A percentile compares a stretch with the other conserved stretches of the same genome.
Conservation (phyloP, 83 land plant species). For the Isoetes engelmannii region DNA sequence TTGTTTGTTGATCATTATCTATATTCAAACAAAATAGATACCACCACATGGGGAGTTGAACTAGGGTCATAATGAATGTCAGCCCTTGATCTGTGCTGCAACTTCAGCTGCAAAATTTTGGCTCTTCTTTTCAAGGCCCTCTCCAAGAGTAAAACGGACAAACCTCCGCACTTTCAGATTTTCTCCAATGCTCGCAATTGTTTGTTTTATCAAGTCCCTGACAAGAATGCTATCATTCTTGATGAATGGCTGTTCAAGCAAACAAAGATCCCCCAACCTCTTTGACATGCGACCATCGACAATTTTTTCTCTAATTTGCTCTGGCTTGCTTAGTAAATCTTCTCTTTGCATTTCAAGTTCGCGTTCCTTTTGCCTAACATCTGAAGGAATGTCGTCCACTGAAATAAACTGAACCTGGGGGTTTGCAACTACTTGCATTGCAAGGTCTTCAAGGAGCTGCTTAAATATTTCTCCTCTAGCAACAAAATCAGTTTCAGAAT, state of each 20-base stretch:
- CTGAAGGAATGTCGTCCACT: slow-evolving; percentile 1
- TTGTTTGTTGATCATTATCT: too few species aligned
- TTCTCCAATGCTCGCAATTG: slow-evolving; percentile 2
- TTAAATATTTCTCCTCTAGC: not conserved
- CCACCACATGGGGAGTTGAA: too few species aligned
- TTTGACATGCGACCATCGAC: slow-evolving; percentile 3
- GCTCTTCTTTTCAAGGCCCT: slow-evolving; percentile 87
- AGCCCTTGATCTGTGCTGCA: slow-evolving; percentile 59
- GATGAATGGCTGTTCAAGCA: not conserved
- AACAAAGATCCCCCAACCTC: not conserved
- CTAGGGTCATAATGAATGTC: too few species aligned
- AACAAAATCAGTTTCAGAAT: slow-evolving; percentile 7
- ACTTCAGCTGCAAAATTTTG: slow-evolving; percentile 95
- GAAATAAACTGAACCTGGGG: slow-evolving; percentile 5
- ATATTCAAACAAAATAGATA: too few species aligned
- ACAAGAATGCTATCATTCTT: slow-evolving; percentile 4
- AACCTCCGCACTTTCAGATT: slow-evolving; percentile 3
- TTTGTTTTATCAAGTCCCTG: not conserved
- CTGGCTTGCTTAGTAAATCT: slow-evolving; percentile 5
- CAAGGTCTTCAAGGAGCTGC: slow-evolving; percentile 6
- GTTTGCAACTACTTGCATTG: slow-evolving; percentile 2
- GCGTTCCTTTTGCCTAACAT: slow-evolving; percentile 1
- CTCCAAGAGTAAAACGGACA: slow-evolving; percentile 73
- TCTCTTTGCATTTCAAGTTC: slow-evolving; percentile 13
- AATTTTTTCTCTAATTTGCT: slow-evolving; percentile 3